Percentiles rank a stretch among this genome's conserved stretches.
These are phyloP conservation scores for Ophiostoma sp. DNA, from an alignment of 2,329 filamentous ascomycete species.

Conservation along the genomic window DNA sequence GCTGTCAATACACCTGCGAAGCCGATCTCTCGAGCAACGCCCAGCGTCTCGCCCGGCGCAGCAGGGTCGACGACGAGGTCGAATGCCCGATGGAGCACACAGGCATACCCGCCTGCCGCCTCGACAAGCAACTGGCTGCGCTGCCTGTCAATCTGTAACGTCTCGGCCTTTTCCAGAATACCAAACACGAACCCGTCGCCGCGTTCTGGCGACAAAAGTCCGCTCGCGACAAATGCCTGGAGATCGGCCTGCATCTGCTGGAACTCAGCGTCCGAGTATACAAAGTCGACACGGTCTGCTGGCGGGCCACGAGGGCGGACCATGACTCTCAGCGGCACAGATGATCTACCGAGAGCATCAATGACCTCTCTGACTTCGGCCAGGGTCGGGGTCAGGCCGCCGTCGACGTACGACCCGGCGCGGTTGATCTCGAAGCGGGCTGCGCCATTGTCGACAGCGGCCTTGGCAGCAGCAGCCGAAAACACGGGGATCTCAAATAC, in stretches of 20 bases:
- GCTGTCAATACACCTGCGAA: conserved; percentile 51
- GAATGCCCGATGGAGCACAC: conserved; percentile 54
- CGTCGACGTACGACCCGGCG: conserved; percentile 43
- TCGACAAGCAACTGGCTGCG: conserved; percentile 39
- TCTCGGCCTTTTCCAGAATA: conserved; percentile 33
- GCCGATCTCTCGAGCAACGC: conserved; percentile 38
- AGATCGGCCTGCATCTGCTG: conserved; percentile 41
- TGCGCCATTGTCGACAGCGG: conserved; percentile 41
- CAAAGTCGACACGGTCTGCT: conserved; percentile 38
- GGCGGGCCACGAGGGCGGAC: conserved; percentile 46
- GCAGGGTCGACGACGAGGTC: conserved; percentile 40
- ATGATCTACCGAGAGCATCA: conserved; percentile 17
- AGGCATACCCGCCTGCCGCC: conserved; percentile 39
- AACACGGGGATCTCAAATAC: conserved; percentile 51
- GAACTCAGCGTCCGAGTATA: conserved; percentile 45
- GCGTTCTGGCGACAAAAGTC: conserved; percentile 35
- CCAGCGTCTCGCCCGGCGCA: conserved; percentile 31
- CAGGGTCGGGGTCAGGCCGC: conserved; percentile 47
- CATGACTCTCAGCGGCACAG: conserved; percentile 48
- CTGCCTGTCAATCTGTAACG: conserved; percentile 37
- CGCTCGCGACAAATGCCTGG: conserved; percentile 34
- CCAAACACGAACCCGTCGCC: conserved; percentile 57
- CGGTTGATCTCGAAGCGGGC: conserved; percentile 51
- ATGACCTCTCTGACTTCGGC: conserved; percentile 36
- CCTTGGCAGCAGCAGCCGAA: conserved; percentile 38